Evolutionary conservation across 148 eudicot genomes (phyloP).

Genomic region (Persicaria maculosa): DNA sequence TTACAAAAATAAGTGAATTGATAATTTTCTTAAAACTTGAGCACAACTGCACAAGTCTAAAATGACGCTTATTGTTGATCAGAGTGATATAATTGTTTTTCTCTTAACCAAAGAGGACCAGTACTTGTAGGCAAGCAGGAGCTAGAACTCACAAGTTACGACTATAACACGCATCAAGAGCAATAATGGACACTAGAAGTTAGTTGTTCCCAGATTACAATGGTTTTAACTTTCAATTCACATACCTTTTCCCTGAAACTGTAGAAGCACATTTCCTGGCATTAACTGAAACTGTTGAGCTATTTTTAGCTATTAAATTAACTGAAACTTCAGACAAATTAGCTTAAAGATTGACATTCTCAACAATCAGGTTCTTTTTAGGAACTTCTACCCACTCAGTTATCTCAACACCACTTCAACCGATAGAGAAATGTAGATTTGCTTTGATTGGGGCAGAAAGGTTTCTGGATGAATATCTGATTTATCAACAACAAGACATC

Average conservation of each 20-base stretch:
- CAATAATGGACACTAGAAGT: neutral
- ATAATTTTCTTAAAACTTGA: too few species aligned
- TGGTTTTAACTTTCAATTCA: neutral
- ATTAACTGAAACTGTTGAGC: conserved; percentile 26
- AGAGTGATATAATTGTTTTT: neutral
- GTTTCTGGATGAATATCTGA: conserved; percentile 75
- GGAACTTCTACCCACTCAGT: conserved; percentile 98
- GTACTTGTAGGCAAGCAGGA: neutral
- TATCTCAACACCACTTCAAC: conserved; percentile 87
- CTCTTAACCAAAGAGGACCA: neutral
- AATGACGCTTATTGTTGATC: too few species aligned
- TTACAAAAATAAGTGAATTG: too few species aligned
- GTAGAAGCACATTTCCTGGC: conserved; percentile 44
- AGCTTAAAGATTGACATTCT: conserved; percentile 42
- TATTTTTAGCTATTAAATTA: conserved; percentile 45
- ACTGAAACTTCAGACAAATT: conserved; percentile 33
- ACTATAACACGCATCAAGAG: neutral
- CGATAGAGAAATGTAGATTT: conserved; percentile 81
- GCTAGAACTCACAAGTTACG: neutral
- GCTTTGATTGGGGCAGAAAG: conserved; percentile 93
- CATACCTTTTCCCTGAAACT: conserved; percentile 76
- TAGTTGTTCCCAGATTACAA: neutral
- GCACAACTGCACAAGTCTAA: too few species aligned
- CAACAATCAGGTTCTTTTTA: conserved; percentile 60
- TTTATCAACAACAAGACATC: conserved; percentile 8